Evolutionary conservation across 208 protist genomes (phyloP).

Genomic region (Leishmania turanica): DNA sequence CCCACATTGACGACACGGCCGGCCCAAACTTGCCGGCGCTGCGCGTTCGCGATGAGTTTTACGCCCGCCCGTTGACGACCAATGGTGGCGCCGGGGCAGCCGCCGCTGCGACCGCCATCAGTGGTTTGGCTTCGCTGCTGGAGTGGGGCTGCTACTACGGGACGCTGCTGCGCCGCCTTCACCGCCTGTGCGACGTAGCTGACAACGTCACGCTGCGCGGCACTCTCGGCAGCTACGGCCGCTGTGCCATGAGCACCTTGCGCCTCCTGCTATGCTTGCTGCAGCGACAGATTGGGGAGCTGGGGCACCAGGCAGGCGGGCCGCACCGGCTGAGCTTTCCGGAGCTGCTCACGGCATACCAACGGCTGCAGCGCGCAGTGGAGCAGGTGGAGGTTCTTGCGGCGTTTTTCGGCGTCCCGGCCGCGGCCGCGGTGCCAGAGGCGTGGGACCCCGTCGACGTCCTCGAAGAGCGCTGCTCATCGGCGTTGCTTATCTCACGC

Average conservation of each 20-base stretch:
- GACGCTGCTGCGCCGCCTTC: constrained; percentile 70
- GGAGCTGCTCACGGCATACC: constrained; percentile 56
- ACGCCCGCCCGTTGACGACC: background rate
- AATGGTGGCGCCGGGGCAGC: background rate
- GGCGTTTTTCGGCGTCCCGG: constrained; percentile 49
- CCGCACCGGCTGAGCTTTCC: constrained; percentile 52
- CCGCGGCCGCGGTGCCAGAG: background rate
- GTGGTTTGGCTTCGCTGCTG: constrained; percentile 50
- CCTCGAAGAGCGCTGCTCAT: constrained; percentile 40
- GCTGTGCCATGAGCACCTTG: constrained; percentile 62
- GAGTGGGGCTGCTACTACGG: constrained; percentile 71
- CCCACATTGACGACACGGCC: constrained; percentile 11
- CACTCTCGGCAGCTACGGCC: constrained; percentile 77
- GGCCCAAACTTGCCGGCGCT: constrained; percentile 17
- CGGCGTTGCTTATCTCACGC: constrained; percentile 62
- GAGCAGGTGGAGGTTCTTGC: constrained; percentile 58
- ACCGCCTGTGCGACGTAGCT: constrained; percentile 52
- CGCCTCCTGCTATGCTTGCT: constrained; percentile 40
- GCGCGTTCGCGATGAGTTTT: constrained; percentile 27
- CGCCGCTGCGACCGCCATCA: background rate
- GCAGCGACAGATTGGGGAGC: constrained; percentile 51
- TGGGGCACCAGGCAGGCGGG: constrained; percentile 49
- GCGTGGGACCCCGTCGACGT: constrained; percentile 26
- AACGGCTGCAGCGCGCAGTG: constrained; percentile 40
- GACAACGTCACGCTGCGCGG: constrained; percentile 37